These are phyloP conservation scores for Boletus vinaceobasis DNA, from an alignment of 768 basidiomycete genomes.

Conservation along the genomic window DNA sequence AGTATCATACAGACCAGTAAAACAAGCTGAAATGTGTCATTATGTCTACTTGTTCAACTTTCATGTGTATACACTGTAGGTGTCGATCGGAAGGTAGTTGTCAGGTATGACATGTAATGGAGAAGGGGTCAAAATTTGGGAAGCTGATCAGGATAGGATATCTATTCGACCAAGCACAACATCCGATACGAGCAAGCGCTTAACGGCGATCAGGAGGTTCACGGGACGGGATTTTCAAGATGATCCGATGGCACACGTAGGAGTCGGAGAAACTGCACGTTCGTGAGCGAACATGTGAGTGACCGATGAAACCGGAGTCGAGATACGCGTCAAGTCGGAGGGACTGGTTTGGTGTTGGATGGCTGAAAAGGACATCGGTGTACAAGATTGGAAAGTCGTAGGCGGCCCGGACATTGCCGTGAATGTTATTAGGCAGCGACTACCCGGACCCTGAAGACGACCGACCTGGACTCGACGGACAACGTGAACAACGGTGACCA, in stretches of 20 bases:
- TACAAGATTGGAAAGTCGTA: slow-evolving; percentile 17
- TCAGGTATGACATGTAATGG: background rate
- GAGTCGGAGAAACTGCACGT: slow-evolving; percentile 6
- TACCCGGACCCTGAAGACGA: background rate
- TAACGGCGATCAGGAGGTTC: slow-evolving; percentile 9
- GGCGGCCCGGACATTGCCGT: slow-evolving; percentile 21
- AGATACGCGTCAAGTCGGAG: background rate
- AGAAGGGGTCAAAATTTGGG: background rate
- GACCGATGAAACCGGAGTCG: background rate
- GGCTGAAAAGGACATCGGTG: slow-evolving; percentile 5
- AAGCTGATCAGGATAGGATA: slow-evolving; percentile 1
- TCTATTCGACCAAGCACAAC: background rate
- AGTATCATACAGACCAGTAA: too few relatives aligned
- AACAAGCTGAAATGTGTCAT: background rate
- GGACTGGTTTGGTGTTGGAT: slow-evolving; percentile 5
- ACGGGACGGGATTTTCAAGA: slow-evolving; percentile 10
- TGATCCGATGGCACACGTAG: slow-evolving; percentile 6
- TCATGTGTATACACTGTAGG: background rate
- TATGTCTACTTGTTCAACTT: background rate
- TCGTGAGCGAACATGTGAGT: background rate
- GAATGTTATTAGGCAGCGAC: background rate
- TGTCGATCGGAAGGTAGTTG: slow-evolving; percentile 1
- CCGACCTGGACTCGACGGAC: background rate
- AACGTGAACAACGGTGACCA: slow-evolving; percentile 2
- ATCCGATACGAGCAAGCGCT: background rate